Evolutionary conservation across 75 land plant species (phyloP).

Genomic region (Sequoiadendron giganteum): DNA sequence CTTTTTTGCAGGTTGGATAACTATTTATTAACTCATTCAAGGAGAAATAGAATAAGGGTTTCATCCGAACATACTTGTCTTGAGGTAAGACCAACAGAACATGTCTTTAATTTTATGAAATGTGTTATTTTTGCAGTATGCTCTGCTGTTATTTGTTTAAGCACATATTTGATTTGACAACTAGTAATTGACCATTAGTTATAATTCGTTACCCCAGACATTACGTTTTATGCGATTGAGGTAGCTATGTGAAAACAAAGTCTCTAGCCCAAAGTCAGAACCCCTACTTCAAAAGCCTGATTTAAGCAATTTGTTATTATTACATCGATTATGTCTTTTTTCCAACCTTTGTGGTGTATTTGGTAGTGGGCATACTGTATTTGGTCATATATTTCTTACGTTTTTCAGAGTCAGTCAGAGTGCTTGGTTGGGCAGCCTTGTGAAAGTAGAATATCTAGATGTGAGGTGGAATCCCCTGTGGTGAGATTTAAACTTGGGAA

Average conservation of each 20-base stretch:
- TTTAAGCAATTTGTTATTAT: background rate
- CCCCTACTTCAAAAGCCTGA: background rate
- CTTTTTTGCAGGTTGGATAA: background rate
- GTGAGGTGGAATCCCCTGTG: too few relatives aligned
- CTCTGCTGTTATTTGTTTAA: background rate
- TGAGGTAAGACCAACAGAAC: background rate
- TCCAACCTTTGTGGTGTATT: background rate
- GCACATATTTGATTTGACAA: background rate
- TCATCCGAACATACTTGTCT: background rate
- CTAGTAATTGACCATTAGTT: background rate
- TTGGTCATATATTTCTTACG: background rate
- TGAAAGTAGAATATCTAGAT: background rate
- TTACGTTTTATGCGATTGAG: background rate
- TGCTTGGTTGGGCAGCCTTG: background rate
- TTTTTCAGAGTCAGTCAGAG: background rate
- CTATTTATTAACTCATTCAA: background rate
- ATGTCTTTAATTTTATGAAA: background rate
- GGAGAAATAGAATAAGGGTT: slow-evolving; percentile 4
- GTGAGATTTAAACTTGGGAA: too few relatives aligned
- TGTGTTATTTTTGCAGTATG: background rate
- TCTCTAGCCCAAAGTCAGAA: background rate
- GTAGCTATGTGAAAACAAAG: background rate
- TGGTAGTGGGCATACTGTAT: background rate
- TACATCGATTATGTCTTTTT: background rate
- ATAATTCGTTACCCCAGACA: background rate